These are phyloP conservation scores for Salix koriyanagi DNA, from an alignment of 345 rosid genomes.

Conservation along the genomic window DNA sequence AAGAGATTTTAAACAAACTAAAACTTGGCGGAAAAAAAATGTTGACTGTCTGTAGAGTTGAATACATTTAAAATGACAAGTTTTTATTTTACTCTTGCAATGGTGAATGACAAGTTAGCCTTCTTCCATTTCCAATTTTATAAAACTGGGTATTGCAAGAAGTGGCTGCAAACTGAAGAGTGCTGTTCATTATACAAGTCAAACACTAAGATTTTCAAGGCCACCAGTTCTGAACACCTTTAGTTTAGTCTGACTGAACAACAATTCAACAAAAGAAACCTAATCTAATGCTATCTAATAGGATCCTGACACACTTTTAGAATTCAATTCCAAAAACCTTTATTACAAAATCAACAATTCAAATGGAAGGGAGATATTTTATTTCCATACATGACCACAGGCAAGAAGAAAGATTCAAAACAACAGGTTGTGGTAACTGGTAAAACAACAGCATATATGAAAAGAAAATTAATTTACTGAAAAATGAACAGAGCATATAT, in stretches of 20 bases:
- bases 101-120: background rate
- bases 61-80: no score
- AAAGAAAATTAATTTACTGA: background rate
- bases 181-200: conserved; percentile 8
- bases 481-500: no score
- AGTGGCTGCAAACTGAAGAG: background rate
- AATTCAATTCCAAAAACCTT: conserved; percentile 10
- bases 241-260: background rate
- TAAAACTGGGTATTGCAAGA: background rate
- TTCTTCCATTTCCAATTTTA: background rate
- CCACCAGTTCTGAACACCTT: conserved; percentile 18
- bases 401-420: background rate
- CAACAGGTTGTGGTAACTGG: no score
- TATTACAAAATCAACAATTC: background rate
- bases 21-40: background rate
- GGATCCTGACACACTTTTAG: conserved; percentile 4
- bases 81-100: background rate
- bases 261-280: conserved; percentile 12
- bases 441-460: no score
- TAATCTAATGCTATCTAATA: background rate
- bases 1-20: background rate
- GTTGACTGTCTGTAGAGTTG: background rate
- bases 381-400: background rate
- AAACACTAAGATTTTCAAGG: conserved; percentile 9
- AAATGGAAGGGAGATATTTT: background rate